Evolutionary conservation across 257 asterid species (phyloP), one percentile per base, ranked within the genome.

Genomic region (Penstemon eatonii): DNA sequence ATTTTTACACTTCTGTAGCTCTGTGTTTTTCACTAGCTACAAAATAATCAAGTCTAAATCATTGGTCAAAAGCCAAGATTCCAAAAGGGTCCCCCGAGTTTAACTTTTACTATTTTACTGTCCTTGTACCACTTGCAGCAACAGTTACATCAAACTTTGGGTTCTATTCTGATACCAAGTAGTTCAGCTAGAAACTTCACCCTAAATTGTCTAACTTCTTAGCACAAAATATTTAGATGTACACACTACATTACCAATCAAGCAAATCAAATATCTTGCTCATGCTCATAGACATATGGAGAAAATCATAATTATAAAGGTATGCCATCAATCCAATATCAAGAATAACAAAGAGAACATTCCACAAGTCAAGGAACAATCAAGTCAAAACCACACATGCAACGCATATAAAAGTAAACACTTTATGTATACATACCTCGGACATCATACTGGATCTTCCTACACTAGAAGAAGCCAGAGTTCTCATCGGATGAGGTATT

Each of bases 391-490:
- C 9, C 8, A 6, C n/a, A 60, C 5, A 36, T 46, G 60, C 42
- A 19, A 63, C 59, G 38, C 18, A 43, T 12, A 55, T 38, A 71
- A 4, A 51, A 44, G 61, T 46, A 10, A 6, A 52, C 36, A 74
- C 63, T 51, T 51, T 13, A 71, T 15, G 53, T 41, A 50, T 40
- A 53, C 73, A 70, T 80, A 92, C 98, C 96, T 92, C 98, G 33
- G 98, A 87, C 79, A 83, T 86, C 25, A 82, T 76, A 73, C 88
- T 83, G 73, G 86, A 80, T 78, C 98, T 84, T 78, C 96, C 95
- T 81, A 89, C 96, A 74, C 85, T 65, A 15, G 81, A 86, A 71
- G 83, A 84, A 76, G 89, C 84, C 76, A 83, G 72, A 69, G 75
- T 73, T 65, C 87, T 78, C 45, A 80, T 69, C 13, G 96, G 72